Evolutionary conservation across 2,329 filamentous ascomycete genomes (phyloP).

Genomic region (Ophiostoma montium): DNA sequence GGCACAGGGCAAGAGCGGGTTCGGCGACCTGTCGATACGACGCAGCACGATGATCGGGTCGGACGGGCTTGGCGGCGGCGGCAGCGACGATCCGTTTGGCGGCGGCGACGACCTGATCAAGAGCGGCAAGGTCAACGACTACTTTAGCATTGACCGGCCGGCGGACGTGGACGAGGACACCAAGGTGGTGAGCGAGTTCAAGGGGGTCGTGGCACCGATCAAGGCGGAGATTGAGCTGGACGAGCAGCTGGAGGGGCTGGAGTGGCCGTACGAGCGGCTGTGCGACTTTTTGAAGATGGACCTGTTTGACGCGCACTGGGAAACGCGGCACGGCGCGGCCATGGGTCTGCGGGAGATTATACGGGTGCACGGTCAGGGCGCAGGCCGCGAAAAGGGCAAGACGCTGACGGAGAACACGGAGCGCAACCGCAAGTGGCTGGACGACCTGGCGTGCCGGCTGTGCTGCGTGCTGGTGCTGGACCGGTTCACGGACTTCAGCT

Average conservation of each 20-base stretch:
- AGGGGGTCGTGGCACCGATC: slow-evolving; percentile 65
- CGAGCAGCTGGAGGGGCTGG: slow-evolving; percentile 58
- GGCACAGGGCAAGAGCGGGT: slow-evolving; percentile 69
- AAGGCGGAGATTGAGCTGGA: slow-evolving; percentile 77
- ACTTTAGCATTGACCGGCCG: slow-evolving; percentile 76
- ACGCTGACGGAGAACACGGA: slow-evolving; percentile 59
- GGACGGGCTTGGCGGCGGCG: slow-evolving; percentile 48
- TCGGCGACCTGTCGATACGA: slow-evolving; percentile 70
- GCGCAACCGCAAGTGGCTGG: slow-evolving; percentile 74
- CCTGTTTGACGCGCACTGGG: slow-evolving; percentile 87
- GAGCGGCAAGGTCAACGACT: slow-evolving; percentile 59
- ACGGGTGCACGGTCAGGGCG: slow-evolving; percentile 78
- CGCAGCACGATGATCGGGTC: slow-evolving; percentile 46
- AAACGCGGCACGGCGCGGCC: slow-evolving; percentile 87
- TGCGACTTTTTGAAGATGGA: slow-evolving; percentile 91
- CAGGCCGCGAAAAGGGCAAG: slow-evolving; percentile 62
- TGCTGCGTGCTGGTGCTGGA: slow-evolving; percentile 96
- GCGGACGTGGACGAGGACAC: slow-evolving; percentile 72
- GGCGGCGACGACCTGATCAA: slow-evolving; percentile 32
- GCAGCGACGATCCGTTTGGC: slow-evolving; percentile 23
- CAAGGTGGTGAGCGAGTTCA: slow-evolving; percentile 91
- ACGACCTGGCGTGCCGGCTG: slow-evolving; percentile 87
- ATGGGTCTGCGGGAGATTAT: slow-evolving; percentile 89
- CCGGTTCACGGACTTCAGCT: slow-evolving; percentile 93
- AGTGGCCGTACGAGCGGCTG: slow-evolving; percentile 90